Evolutionary conservation across 1,139 yeast species (phyloP).

Genomic region (Yamadazyma siamensis): DNA sequence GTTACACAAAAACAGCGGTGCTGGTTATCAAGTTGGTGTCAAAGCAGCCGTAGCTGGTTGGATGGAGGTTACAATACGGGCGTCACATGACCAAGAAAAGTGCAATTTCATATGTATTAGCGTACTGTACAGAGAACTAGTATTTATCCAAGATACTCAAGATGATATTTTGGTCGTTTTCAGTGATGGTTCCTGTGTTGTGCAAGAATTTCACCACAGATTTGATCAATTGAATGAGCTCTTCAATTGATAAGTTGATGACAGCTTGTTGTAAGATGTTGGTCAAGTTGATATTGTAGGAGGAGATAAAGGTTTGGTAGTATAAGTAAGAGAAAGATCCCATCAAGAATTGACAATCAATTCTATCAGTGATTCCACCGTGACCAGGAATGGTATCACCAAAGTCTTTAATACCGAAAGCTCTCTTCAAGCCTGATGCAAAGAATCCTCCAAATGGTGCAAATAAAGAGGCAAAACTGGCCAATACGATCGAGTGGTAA

Average conservation of each 20-base stretch:
- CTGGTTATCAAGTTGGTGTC: too few species aligned
- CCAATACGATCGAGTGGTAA: conserved; percentile 79
- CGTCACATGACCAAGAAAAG: too few species aligned
- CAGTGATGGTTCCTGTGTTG: conserved; percentile 48
- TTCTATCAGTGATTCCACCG: conserved; percentile 96
- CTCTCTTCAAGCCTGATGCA: conserved; percentile 94
- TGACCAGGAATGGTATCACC: conserved; percentile 63
- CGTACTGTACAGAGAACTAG: too few species aligned
- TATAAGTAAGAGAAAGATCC: conserved; percentile 92
- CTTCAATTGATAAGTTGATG: conserved; percentile 63
- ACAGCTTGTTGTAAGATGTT: conserved; percentile 73
- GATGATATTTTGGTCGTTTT: conserved; percentile 24
- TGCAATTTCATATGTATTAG: too few species aligned
- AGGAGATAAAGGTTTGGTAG: conserved; percentile 86
- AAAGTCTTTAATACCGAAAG: conserved; percentile 71
- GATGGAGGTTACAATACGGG: too few species aligned
- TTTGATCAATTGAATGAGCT: conserved; percentile 60
- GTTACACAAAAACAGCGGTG: too few species aligned
- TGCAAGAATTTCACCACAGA: conserved; percentile 62
- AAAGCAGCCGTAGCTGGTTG: too few species aligned
- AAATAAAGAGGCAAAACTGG: conserved; percentile 92
- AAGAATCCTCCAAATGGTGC: conserved; percentile 99
- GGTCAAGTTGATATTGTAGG: conserved; percentile 68
- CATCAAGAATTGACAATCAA: conserved; percentile 97
- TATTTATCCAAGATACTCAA: conserved; percentile 26